Base-by-base conservation (phyloP, 768 basidiomycete genomes). In the Psilocybe cubensis region DNA sequence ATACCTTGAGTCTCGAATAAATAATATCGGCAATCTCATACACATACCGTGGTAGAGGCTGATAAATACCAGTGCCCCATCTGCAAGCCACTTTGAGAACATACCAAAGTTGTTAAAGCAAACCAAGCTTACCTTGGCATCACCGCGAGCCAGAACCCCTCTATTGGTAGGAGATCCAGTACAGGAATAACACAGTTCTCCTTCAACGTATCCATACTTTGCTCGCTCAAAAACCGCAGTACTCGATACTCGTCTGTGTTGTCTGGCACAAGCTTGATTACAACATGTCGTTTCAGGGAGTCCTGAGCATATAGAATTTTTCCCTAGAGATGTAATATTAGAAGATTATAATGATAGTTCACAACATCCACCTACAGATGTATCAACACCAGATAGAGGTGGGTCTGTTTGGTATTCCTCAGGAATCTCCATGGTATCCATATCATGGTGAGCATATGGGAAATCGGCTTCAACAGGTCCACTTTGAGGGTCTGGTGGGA, bases 71-170 rank as follows among this genome's bases (percentile, higher is more conserved):
- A 5, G 14, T 38, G 5, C 35, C 35, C 35, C 35, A 38, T 38
- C 35, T 38, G 12, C 8, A 48, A 38, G n/a, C n/a, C 9, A 2
- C 12, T 11, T 38, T 12, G 14, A n/a, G 4, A 9, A 38, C 35
- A 14, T 12, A 4, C 8, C 5, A 5, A 17, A 38, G 62, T 41
- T 6, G 24, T 41, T 1, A 8, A 1, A 40, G 14, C 10, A 14
- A 8, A 20, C 4, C 2, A 28, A 11, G 27, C 47, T 51, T 63
- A 70, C 58, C 62, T 65, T 7, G 72, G 72, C 69, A 70, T 72
- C 12, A 74, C 64, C 4, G 56, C 63, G 47, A 72, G 66, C 48
- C 61, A 69, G 25, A 61, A 59, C 9, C 61, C 68, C 11, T 62
- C 61, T 9, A 54, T 44, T 0, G 60, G 50, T 1, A 74, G 49